phyloP scores from a whole-genome alignment of 495 filamentous ascomycete genomes.

The Trichoderma virens region DNA sequence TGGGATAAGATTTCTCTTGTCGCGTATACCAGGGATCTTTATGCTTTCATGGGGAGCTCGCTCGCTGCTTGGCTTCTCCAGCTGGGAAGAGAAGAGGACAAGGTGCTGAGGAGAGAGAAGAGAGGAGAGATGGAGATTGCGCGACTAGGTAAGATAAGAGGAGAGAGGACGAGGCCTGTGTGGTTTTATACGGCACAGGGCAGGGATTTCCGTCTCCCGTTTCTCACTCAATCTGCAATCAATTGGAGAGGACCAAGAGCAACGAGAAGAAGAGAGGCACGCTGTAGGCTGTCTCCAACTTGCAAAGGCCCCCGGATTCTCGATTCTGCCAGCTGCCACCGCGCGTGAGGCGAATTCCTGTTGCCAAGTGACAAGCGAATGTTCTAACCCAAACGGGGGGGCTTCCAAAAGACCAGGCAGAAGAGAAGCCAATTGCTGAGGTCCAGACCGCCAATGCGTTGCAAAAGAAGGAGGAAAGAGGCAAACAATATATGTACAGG shows the following conservation, averaged over 20 bases:
- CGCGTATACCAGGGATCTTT: background rate
- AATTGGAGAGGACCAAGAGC: no score
- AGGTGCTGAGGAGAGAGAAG: background rate
- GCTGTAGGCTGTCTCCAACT: background rate
- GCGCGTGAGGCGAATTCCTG: background rate
- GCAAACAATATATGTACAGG: background rate
- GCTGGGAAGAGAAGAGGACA: background rate
- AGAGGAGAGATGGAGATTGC: background rate
- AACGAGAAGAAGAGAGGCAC: background rate
- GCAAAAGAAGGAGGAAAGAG: constrained; percentile 6
- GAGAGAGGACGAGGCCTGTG: background rate
- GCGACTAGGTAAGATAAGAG: no score
- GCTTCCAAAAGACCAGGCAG: background rate
- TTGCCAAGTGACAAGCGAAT: background rate
- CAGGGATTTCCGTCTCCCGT: background rate
- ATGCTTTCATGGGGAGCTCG: background rate
- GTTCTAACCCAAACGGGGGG: background rate
- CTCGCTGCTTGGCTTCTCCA: background rate
- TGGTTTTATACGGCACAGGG: background rate
- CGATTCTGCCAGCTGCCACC: background rate
- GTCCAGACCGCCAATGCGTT: background rate
- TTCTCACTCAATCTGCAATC: no score
- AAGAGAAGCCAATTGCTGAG: background rate
- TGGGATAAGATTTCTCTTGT: background rate
- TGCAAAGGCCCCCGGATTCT: background rate